Base-by-base conservation (phyloP, 2,329 filamentous ascomycete species). In the Cryphonectria carpinicola region DNA sequence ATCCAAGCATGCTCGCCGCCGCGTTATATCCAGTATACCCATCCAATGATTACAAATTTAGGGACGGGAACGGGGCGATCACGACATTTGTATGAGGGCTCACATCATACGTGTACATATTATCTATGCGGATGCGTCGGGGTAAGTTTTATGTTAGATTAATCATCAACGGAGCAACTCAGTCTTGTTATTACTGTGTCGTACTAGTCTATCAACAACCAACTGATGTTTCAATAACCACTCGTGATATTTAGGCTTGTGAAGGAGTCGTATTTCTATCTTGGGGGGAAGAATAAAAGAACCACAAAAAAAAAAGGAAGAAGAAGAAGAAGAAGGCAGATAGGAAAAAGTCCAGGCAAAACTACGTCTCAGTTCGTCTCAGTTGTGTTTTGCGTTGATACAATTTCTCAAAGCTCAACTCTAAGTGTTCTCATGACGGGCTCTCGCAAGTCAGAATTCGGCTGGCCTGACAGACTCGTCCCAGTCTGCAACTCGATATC, bases 61-160 rank as follows among this genome's bases (percentile, higher is more conserved):
- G 13, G 19, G 22, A 8, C 11, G 25, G 52, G 17, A 22, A 8
- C 22, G 49, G 22, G n/a, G 49, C 35, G 37, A 66, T 66, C 65
- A 66, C 65, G 65, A 66, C 65, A 66, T 66, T 52, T 52, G 41
- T 1, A 37, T 58, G 65, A 66, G 65, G 37, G n/a, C 52, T 66
- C 35, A 41, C 35, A 66, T 58, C 65, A 43, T 54, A 41, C 22
- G 7, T n/a, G 35, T 35, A 58, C 28, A 58, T 10, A 13, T 4
- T 35, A 4, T 35, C 5, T 58, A 1, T 7, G 17, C 54, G 25
- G 14, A 3, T 58, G 13, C 2, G 17, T 32, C 25, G 54, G 25
- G 17, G 25, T 58, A 35, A 2, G 28, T 28, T 11, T n/a, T 8
- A 32, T 19, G 4, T 8, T 19, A 28, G 54, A 58, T 58, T 35